Base-by-base conservation (phyloP, 225 moss, liverwort and hornwort genomes). In the Bryoerythrophyllum caledonicum region DNA sequence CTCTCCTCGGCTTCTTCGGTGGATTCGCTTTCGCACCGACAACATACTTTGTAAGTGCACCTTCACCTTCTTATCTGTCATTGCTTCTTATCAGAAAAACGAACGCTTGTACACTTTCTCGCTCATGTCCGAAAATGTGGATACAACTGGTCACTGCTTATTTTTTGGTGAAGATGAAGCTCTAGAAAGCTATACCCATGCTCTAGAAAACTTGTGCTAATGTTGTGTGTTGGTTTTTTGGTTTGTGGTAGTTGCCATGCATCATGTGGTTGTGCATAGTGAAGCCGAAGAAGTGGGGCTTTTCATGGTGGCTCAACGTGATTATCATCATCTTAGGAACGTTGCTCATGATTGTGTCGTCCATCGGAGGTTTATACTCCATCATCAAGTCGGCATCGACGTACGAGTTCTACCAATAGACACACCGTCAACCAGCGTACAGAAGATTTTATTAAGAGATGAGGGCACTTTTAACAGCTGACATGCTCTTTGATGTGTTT, bases 21-120 rank as follows among this genome's bases (percentile, higher is more conserved):
- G 90, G 90, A 9, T 88, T 90, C 1, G 90, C 90, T 23, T 87
- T 90, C 10, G 85, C 90, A 25, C 90, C 90, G 4, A 90, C 90
- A 0, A 87, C 90, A 0, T 90, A 88, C 57, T 90, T 90, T 28
- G 90, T 90, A 67, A 82, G 53, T 6, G 20, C 51, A 19, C 34
- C 13, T 40, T 26, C 12, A 14, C 41, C 3, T 10, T 13, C 28
- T 49, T 6, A 49, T 49, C 19, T 19, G 48, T 49, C 17, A 17
- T 16, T 14, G 14, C 4, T 14, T 14, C 4, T 11, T 44, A n/a
- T n/a, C n/a, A n/a, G n/a, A n/a, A n/a, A n/a, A n/a, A n/a, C n/a
- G n/a, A n/a, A n/a, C 14, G 14, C 44, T 44, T 44, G 14, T 44
- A n/a, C n/a, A n/a, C n/a, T 32, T 32, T 32, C 5, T 32, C 5